These are phyloP conservation scores for Gardenia jasminoides DNA, from an alignment of 257 asterid genomes.

Conservation along the genomic window DNA sequence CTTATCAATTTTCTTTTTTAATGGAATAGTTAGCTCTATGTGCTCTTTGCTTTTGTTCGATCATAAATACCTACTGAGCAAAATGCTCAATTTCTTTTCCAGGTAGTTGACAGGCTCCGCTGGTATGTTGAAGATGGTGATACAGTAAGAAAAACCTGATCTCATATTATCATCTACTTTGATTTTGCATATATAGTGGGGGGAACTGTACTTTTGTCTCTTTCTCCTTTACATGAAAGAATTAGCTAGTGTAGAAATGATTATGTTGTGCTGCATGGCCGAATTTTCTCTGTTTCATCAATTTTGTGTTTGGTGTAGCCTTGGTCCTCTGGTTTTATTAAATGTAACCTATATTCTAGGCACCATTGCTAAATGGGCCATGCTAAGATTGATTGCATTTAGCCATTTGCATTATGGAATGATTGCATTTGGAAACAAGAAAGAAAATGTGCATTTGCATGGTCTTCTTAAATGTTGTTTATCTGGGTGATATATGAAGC, in stretches of 20 bases:
- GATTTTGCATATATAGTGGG: not conserved
- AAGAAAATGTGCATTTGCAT: not conserved
- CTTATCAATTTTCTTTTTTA: not conserved
- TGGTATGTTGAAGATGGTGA: constrained; percentile 82
- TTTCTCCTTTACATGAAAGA: not conserved
- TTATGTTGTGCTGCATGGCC: not conserved
- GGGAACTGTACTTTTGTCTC: too few relatives aligned
- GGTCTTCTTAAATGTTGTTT: not conserved
- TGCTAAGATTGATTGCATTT: not conserved
- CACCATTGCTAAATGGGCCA: not conserved
- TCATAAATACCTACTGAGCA: constrained; percentile 3
- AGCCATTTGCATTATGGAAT: not conserved
- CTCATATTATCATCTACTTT: not conserved
- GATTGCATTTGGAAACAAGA: not conserved
- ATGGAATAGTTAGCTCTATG: too few relatives aligned
- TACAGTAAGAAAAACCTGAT: constrained; percentile 57
- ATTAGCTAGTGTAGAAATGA: not conserved
- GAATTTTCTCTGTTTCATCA: not conserved
- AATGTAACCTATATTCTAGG: not conserved
- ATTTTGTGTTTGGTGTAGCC: too few relatives aligned
- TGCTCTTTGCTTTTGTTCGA: not conserved
- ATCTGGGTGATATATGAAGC: not conserved
- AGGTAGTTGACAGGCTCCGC: constrained; percentile 76
- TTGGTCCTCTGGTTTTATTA: too few relatives aligned
- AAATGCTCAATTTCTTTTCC: constrained; percentile 25